Conservation (phyloP, 2,329 filamentous ascomycete genomes). For the Neofusicoccum cordaticola region DNA sequence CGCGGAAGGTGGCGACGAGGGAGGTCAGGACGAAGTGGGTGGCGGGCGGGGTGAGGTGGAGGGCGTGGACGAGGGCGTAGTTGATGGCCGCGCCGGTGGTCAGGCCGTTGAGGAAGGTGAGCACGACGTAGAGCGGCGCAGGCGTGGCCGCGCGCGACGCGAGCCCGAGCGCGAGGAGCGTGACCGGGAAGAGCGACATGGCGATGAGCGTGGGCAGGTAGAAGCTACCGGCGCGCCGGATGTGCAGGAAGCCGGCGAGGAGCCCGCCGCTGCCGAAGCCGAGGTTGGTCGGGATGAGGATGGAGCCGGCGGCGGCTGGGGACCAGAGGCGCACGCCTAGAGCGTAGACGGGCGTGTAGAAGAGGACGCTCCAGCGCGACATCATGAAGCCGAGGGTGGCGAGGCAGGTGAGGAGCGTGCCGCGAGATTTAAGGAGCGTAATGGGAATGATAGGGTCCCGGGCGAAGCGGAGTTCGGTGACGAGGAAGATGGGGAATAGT, state of each 20-base stretch:
- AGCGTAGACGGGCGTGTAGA: slow-evolving; percentile 77
- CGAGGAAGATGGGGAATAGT: slow-evolving; percentile 56
- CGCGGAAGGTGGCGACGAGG: slow-evolving; percentile 74
- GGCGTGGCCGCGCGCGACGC: slow-evolving; percentile 55
- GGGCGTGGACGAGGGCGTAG: slow-evolving; percentile 75
- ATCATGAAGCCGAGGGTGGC: slow-evolving; percentile 77
- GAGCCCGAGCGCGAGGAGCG: slow-evolving; percentile 56
- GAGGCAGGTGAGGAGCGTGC: slow-evolving; percentile 69
- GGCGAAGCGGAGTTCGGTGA: slow-evolving; percentile 63
- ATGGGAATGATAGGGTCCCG: slow-evolving; percentile 73
- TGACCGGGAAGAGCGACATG: slow-evolving; percentile 60
- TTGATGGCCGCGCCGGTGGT: slow-evolving; percentile 71
- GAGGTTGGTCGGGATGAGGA: slow-evolving; percentile 76
- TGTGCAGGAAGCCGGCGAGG: slow-evolving; percentile 71
- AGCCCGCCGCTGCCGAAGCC: slow-evolving; percentile 76
- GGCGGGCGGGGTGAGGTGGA: slow-evolving; percentile 66
- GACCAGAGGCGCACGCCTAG: slow-evolving; percentile 70
- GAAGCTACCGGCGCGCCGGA: slow-evolving; percentile 70
- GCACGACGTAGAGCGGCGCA: slow-evolving; percentile 53
- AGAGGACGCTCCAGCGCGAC: slow-evolving; percentile 74
- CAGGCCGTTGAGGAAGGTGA: slow-evolving; percentile 69
- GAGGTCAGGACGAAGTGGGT: slow-evolving; percentile 75
- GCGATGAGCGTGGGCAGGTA: slow-evolving; percentile 63
- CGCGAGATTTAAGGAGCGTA: slow-evolving; percentile 65
- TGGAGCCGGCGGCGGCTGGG: slow-evolving; percentile 68